Base-by-base conservation (phyloP, 2,329 filamentous ascomycete species). In the Trichophyton rubrum region DNA sequence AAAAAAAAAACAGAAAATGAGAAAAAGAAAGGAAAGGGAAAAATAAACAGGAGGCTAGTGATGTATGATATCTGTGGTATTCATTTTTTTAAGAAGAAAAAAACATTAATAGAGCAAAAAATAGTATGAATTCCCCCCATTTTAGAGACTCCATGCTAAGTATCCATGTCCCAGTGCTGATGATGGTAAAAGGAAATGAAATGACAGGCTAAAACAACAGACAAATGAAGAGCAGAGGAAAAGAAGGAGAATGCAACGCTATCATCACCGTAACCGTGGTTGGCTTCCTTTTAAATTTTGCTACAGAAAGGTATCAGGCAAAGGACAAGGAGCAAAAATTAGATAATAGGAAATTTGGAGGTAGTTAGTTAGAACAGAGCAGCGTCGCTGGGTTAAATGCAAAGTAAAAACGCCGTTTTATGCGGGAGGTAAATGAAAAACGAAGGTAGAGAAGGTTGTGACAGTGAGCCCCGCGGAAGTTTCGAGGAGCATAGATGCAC, bases 241-340 rank as follows among this genome's bases (percentile, higher is more conserved):
- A 55, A 17, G 27, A 24, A n/a, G 38, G 33, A 13, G 9, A 33
- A 55, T 55, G 51, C 30, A 55, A 27, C 51, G 51, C 51, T 55
- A 38, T 55, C 51, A 55, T 55, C 30, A 55, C 51, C 24, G 17
- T 55, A 13, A 33, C 47, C 47, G 17, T 53, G 24, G 51, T 55
- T 55, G 51, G 24, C 51, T 55, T 55, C 51, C 51, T 55, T 55
- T 55, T 33, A 35, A 35, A 33, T 55, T 43, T 55, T 55, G 30
- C 30, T 35, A 20, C 15, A 27, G 27, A 55, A 38, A 35, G 22
- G 20, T 38, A 38, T 13, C 13, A 13, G 33, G 11, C 33, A 38
- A 38, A 38, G 22, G 24, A 43, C 2, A 43, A 43, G 6, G 40
- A 43, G 40, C 9, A 38, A 38, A 1, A 38, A 38, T 38, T 38